Percentiles rank a stretch among this genome's conserved stretches.
These are phyloP conservation scores for Cardamine chenopodiifolia DNA, from an alignment of 345 rosid genomes.

Conservation along the genomic window DNA sequence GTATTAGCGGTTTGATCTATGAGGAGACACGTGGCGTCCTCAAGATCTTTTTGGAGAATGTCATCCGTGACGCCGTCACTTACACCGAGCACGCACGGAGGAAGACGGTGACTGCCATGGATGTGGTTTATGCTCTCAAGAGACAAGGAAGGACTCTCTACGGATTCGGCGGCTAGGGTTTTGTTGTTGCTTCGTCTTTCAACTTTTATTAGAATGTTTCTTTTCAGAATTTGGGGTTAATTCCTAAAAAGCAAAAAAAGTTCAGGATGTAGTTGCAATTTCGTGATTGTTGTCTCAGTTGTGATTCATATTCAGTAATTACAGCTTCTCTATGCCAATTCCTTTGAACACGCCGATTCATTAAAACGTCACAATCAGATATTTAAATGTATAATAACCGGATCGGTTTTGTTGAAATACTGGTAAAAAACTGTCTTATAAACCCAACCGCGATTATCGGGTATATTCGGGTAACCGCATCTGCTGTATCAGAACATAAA, in stretches of 20 bases:
- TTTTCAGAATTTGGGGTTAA: neutral
- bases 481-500: neutral
- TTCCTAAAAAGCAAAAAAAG: neutral
- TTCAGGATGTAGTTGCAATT: neutral
- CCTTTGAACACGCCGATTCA: neutral
- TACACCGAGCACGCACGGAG: slow-evolving; percentile 30
- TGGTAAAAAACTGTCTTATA: neutral
- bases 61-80: neutral
- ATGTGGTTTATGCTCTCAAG: slow-evolving; percentile 28
- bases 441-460: neutral
- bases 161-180: slow-evolving; percentile 24
- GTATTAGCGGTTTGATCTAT: no score
- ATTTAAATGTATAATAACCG: neutral
- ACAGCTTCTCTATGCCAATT: neutral
- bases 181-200: neutral
- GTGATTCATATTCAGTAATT: neutral
- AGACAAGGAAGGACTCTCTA: slow-evolving; percentile 36
- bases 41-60: no score
- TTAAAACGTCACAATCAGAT: neutral
- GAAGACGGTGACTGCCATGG: slow-evolving; percentile 35
- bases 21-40: no score
- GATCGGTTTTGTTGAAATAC: neutral
- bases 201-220: neutral
- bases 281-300: neutral
- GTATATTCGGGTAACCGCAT: neutral